Conservation (phyloP, 1,139 yeast genomes). For the Yamadazyma dendronema region DNA sequence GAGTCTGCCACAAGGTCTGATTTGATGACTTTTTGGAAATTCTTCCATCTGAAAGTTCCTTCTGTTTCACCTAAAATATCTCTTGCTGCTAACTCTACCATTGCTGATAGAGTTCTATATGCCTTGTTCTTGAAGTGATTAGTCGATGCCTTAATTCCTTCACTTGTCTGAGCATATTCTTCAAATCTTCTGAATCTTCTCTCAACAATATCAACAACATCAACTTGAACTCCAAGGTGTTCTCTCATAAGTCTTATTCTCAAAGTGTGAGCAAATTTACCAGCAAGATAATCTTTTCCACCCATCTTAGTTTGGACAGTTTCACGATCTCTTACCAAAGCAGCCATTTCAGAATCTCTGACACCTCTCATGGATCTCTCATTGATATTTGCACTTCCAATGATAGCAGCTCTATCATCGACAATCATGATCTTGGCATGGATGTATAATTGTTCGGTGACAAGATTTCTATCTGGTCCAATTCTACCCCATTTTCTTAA, state of each 20-base stretch:
- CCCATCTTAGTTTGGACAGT: conserved; percentile 75
- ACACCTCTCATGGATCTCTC: conserved; percentile 93
- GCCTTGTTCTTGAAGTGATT: conserved; percentile 34
- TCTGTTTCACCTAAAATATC: conserved; percentile 51
- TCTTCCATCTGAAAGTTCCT: conserved; percentile 52
- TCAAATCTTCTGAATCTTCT: conserved; percentile 65
- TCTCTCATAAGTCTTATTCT: conserved; percentile 94
- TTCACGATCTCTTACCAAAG: conserved; percentile 79
- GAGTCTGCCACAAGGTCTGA: conserved; percentile 21
- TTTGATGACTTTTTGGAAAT: conserved; percentile 24
- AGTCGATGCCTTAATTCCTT: conserved; percentile 47
- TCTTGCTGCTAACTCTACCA: conserved; percentile 72
- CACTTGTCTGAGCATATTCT: conserved; percentile 45
- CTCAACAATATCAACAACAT: conserved; percentile 80
- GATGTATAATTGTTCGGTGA: conserved; percentile 88
- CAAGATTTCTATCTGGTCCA: conserved; percentile 71
- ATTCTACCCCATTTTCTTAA: conserved; percentile 94
- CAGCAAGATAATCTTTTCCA: conserved; percentile 77
- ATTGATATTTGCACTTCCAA: conserved; percentile 95
- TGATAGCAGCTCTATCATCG: conserved; percentile 91
- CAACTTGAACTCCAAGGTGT: conserved; percentile 92
- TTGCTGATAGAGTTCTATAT: conserved; percentile 50
- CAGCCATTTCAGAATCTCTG: conserved; percentile 93
- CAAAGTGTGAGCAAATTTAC: conserved; percentile 84
- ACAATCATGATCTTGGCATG: conserved; percentile 92